These are phyloP conservation scores for Salix dunnii DNA, from an alignment of 345 rosid genomes.

Conservation along the genomic window DNA sequence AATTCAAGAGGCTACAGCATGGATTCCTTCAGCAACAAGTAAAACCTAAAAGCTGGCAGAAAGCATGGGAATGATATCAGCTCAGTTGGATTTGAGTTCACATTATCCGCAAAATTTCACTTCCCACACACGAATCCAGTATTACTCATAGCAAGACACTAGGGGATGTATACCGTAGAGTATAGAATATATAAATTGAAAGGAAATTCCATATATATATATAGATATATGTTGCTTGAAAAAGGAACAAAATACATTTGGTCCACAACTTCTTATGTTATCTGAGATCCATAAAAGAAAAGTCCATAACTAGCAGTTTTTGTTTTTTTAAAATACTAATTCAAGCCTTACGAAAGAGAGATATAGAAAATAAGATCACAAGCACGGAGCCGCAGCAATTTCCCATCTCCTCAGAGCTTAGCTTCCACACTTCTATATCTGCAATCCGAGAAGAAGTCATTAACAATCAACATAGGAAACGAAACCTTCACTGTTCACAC, in stretches of 20 bases:
- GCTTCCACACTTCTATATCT: constrained; percentile 22
- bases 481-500: constrained; percentile 10
- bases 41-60: constrained; percentile 18
- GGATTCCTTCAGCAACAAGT: constrained; percentile 19
- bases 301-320: not conserved
- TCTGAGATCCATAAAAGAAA: not conserved
- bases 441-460: constrained; percentile 14
- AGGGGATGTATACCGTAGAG: not conserved
- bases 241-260: not conserved
- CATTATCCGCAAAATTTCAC: not conserved
- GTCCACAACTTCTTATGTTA: constrained; percentile 8
- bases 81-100: constrained; percentile 5
- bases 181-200: not conserved
- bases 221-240: not conserved
- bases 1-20: not conserved
- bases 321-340: not conserved
- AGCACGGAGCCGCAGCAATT: not conserved
- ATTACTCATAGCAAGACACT: not conserved
- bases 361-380: constrained; percentile 2
- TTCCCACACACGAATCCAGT: not conserved
- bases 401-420: not conserved
- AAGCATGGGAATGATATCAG: constrained; percentile 21
- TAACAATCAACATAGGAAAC: not conserved
- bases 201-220: constrained; percentile 1
- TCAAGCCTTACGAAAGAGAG: constrained; percentile 12